phyloP scores from a whole-genome alignment of 1,284 basidiomycete genomes.

The Polyporus tsugae region DNA sequence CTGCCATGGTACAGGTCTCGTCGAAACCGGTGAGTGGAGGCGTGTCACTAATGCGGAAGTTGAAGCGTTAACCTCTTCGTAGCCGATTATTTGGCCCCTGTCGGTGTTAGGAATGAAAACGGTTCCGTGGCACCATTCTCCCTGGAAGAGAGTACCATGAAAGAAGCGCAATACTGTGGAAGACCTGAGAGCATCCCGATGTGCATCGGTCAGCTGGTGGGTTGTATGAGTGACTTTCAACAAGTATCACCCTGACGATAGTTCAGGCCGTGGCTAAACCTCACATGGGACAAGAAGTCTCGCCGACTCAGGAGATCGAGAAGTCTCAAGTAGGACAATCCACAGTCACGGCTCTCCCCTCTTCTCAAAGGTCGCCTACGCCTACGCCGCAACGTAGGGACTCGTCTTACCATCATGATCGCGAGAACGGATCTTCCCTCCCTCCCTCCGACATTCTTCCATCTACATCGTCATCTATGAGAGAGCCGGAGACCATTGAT shows the following conservation, averaged over 20 bases:
- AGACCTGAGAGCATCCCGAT: constrained; percentile 60
- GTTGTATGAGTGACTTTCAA: not conserved
- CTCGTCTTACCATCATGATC: not conserved
- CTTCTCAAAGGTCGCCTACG: constrained; percentile 30
- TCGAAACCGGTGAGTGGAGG: not conserved
- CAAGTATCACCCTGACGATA: not conserved
- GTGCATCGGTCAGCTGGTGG: constrained; percentile 64
- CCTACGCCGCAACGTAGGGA: constrained; percentile 26
- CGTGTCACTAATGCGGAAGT: not conserved
- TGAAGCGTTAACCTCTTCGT: constrained; percentile 14
- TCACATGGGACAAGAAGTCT: constrained; percentile 19
- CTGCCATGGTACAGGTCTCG: not conserved
- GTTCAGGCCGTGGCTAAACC: constrained; percentile 22
- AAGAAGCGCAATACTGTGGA: constrained; percentile 59
- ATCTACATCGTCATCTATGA: constrained; percentile 23
- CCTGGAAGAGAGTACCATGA: constrained; percentile 46
- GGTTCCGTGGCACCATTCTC: constrained; percentile 41
- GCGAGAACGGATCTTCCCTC: constrained; percentile 30
- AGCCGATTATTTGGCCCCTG: constrained; percentile 33
- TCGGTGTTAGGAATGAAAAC: constrained; percentile 44
- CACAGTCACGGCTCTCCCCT: constrained; percentile 23
- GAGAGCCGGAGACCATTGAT: constrained; percentile 40
- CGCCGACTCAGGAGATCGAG: constrained; percentile 36
- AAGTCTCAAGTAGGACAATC: constrained; percentile 40
- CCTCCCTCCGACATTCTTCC: constrained; percentile 49